phyloP scores from a whole-genome alignment of 345 rosid species.

The Eucalyptus globulus region DNA sequence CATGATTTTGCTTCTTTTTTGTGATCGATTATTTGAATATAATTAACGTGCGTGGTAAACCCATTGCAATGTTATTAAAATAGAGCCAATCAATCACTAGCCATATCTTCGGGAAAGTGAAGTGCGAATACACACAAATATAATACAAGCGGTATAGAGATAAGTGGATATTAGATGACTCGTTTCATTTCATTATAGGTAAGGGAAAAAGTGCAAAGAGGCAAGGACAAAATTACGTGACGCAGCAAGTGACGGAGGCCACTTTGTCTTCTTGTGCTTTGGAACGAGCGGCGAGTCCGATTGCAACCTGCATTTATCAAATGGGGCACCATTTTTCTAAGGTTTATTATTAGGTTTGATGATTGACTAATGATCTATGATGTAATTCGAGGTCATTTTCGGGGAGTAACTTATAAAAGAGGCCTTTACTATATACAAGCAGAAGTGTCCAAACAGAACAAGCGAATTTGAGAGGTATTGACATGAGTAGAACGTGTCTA shows the following conservation, averaged over 20 bases:
- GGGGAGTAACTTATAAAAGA: neutral
- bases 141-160: neutral
- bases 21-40: neutral
- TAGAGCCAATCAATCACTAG: neutral
- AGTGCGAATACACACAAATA: neutral
- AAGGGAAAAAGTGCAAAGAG: neutral
- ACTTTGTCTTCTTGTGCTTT: neutral
- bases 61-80: neutral
- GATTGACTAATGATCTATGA: neutral
- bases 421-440: neutral
- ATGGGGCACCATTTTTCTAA: neutral
- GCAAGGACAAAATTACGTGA: neutral
- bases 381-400: neutral
- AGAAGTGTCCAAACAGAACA: neutral
- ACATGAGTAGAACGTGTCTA: neutral
- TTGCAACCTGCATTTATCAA: neutral
- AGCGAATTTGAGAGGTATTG: neutral
- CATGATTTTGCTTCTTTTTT: neutral
- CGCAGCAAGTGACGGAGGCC: neutral
- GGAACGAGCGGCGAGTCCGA: neutral
- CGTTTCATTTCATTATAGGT: neutral
- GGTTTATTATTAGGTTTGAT: neutral
- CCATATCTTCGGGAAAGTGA: neutral
- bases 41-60: neutral
- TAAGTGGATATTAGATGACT: neutral